Base-by-base conservation (phyloP, 176 grass and related monocot species). In the Eleusine coracana region DNA sequence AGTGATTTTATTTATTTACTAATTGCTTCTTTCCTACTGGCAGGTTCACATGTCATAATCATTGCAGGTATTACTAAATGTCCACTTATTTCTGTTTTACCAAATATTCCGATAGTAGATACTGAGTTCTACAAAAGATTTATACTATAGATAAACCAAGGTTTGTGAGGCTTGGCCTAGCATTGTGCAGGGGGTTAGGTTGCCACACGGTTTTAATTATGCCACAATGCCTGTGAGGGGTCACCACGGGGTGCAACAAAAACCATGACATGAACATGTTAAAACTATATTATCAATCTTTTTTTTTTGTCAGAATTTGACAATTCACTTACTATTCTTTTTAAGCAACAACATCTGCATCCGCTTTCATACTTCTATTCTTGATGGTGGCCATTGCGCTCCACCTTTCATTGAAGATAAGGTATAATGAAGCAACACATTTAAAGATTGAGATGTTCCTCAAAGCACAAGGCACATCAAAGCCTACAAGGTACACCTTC, bases 401-500 rank as follows among this genome's bases (percentile, higher is more conserved):
- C 18, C 90, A 90, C 44, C 14, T 83, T 41, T 75, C 62, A 2
- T 74, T 60, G 17, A 94, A 81, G 34, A 68, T 74, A 10, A 71
- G 56, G 15, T 80, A 81, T 2, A 80, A 94, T 21, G 49, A 85
- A 81, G 83, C 81, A 37, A 73, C 72, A 56, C 74, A 61, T 55
- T 61, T 90, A 45, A 93, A 60, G 56, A 21, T 60, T 2, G 56
- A 60, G 23, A n/a, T 60, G 21, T 60, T 60, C 23, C 56, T 60
- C 20, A 60, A 60, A 21, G 56, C 56, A 60, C 23, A 51, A 15
- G 49, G 49, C 16, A 86, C 75, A 13, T 88, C 84, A 7, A 91
- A 93, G 71, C 91, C 90, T 4, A 91, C 86, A 44, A 82, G 94
- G 54, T 96, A 93, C 80, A 80, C 73, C 14, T 96, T 96, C 64